Evolutionary conservation across 208 protist genomes (phyloP), one percentile per base, ranked within the genome.

Genomic region (Acanthamoeba healyi): DNA sequence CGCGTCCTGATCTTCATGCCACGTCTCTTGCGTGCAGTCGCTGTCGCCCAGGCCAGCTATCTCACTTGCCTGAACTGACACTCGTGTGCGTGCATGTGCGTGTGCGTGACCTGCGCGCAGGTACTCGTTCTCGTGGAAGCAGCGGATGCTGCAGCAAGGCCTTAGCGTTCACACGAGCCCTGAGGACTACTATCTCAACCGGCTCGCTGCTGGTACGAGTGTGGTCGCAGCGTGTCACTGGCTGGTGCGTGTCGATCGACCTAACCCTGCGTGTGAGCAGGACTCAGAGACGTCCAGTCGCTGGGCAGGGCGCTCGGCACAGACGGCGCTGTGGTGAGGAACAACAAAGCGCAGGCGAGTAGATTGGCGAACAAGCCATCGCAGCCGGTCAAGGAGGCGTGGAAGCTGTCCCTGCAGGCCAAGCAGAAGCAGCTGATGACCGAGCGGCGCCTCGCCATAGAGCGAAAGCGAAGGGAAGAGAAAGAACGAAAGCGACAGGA

Each of bases 401-500:
- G 58, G 58, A n/a, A 22, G 1, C n/a, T 67, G 58, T 7, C 58
- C 9, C 58, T 67, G 58, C 58, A 32, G n/a, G 29, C 58, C 3
- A 67, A 67, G 58, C 29, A 7, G 9, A 17, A 67, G 26, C 58
- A 34, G 58, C 58, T 36, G 29, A 3, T 34, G 58, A 15, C n/a
- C 58, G 58, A n/a, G 29, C 58, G 58, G 12, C 22, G 58, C 0
- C n/a, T 36, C n/a, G 58, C 29, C 0, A 67, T 46, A 79, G 36
- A 79, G 36, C 70, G 70, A 79, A 38, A 79, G 70, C 36, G 38
- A 79, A 10, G 70, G 14, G 70, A 79, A 26, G 38, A 49, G 36
- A 79, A 79, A 79, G 70, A 38, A 49, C 36, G 70, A 79, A 79
- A 38, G 36, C 38, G 70, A 79, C 38, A 38, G 38, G 70, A 79